Evolutionary conservation across 306 rosid species (phyloP).

Genomic region (Lathyrus sativus): DNA sequence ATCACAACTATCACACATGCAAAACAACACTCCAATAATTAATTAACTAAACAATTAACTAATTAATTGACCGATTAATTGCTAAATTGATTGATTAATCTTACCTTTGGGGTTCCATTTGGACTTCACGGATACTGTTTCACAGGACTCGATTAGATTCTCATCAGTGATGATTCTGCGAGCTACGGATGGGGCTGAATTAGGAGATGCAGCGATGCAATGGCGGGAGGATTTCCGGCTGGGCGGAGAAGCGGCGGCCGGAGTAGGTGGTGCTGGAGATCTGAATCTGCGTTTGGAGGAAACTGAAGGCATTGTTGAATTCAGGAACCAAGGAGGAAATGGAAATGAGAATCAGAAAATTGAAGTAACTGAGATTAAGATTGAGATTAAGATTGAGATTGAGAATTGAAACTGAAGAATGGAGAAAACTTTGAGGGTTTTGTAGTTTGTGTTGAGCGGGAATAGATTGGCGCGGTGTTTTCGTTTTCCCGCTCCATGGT

Average conservation of each 20-base stretch:
- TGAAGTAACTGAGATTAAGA: not conserved
- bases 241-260: conserved; percentile 30
- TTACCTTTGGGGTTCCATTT: conserved; percentile 74
- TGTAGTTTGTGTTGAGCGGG: conserved; percentile 33
- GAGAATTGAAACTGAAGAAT: not conserved
- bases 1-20: not conserved
- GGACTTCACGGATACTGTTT: conserved; percentile 39
- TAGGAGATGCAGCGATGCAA: conserved; percentile 37
- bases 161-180: conserved; percentile 19
- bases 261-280: conserved; percentile 19
- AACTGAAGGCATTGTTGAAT: conserved; percentile 33
- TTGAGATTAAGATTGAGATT: not conserved
- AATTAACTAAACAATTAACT: not conserved
- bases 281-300: conserved; percentile 29
- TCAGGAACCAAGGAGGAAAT: not conserved
- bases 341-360: not conserved
- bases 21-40: not conserved
- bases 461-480: conserved; percentile 24
- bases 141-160: conserved; percentile 22
- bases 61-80: not conserved
- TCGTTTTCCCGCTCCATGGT: conserved; percentile 35
- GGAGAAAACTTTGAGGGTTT: not conserved
- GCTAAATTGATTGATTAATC: not conserved
- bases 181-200: conserved; percentile 36
- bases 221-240: conserved; percentile 56